These are phyloP conservation scores for Penicillium brasilianum DNA, from an alignment of 2,329 filamentous ascomycete genomes.

Conservation along the genomic window DNA sequence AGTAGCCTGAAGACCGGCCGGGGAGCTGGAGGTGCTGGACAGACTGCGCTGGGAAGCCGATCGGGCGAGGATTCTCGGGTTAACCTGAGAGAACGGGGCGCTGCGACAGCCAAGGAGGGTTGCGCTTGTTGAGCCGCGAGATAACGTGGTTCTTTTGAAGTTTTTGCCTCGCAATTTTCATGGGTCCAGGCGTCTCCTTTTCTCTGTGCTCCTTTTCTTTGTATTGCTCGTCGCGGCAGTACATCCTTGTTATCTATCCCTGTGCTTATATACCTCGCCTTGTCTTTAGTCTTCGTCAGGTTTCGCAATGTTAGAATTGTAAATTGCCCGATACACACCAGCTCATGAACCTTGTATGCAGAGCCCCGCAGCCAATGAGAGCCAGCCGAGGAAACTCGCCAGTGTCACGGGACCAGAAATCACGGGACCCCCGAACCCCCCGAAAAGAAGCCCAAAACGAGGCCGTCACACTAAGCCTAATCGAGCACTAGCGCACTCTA, in stretches of 20 bases:
- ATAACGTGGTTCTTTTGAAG: constrained; percentile 7
- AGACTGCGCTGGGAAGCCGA: constrained; percentile 59
- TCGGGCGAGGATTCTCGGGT: constrained; percentile 67
- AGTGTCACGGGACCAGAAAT: constrained; percentile 14
- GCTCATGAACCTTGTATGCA: not conserved
- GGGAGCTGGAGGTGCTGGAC: constrained; percentile 67
- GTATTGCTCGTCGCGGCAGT: constrained; percentile 7
- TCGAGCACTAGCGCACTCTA: constrained; percentile 34
- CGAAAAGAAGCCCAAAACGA: constrained; percentile 28
- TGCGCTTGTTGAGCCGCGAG: constrained; percentile 74
- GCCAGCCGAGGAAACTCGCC: constrained; percentile 28
- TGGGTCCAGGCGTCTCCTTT: constrained; percentile 27
- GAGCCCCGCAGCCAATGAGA: constrained; percentile 21
- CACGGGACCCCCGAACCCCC: constrained; percentile 39
- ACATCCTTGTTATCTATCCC: constrained; percentile 2
- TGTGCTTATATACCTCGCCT: constrained; percentile 20
- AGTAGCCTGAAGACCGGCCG: constrained; percentile 89
- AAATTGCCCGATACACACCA: not conserved
- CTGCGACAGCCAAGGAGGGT: constrained; percentile 81
- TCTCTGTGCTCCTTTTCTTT: constrained; percentile 6
- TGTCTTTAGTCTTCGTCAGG: constrained; percentile 5
- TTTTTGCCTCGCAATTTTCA: constrained; percentile 22
- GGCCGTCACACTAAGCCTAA: constrained; percentile 28
- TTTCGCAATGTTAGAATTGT: constrained; percentile 9
- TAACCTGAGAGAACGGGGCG: constrained; percentile 75